A percentile compares a stretch with the other conserved stretches of the same genome.
These are phyloP conservation scores for Eucalyptus leucophloia DNA, from an alignment of 345 rosid species.

Conservation along the genomic window DNA sequence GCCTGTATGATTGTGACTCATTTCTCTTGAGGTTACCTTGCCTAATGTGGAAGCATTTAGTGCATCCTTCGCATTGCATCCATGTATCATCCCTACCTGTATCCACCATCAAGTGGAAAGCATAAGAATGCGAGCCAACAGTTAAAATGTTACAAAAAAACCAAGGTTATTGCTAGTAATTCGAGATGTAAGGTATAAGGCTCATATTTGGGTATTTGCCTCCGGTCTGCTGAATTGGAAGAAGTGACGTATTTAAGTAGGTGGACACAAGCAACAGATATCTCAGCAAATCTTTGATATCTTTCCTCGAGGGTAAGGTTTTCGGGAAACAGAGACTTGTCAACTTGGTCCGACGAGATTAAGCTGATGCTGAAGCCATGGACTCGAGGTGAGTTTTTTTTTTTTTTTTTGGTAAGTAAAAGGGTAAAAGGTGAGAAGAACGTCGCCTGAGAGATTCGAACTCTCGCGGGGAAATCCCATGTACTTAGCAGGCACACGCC, in stretches of 20 bases:
- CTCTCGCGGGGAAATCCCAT: constrained; percentile 79
- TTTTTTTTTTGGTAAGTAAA: too few species aligned
- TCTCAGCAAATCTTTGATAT: not conserved
- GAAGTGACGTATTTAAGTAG: not conserved
- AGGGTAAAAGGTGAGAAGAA: too few species aligned
- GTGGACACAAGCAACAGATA: not conserved
- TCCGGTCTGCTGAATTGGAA: not conserved
- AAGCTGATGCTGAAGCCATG: not conserved
- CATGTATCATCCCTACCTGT: not conserved
- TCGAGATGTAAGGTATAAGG: not conserved
- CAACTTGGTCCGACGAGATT: not conserved
- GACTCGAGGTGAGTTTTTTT: not conserved
- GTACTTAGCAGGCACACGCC: constrained; percentile 86
- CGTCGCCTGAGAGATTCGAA: constrained; percentile 77
- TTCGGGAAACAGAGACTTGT: not conserved
- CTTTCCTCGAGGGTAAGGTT: not conserved
- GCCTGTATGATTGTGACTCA: not conserved
- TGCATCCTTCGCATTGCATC: not conserved
- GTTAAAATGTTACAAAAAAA: not conserved
- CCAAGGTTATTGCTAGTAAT: not conserved
- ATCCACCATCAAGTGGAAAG: not conserved
- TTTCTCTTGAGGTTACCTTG: not conserved
- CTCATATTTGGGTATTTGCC: not conserved
- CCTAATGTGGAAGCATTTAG: not conserved
- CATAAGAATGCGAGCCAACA: not conserved